Evolutionary conservation across 176 grass and related monocot genomes (phyloP).

Genomic region (Puya raimondii): DNA sequence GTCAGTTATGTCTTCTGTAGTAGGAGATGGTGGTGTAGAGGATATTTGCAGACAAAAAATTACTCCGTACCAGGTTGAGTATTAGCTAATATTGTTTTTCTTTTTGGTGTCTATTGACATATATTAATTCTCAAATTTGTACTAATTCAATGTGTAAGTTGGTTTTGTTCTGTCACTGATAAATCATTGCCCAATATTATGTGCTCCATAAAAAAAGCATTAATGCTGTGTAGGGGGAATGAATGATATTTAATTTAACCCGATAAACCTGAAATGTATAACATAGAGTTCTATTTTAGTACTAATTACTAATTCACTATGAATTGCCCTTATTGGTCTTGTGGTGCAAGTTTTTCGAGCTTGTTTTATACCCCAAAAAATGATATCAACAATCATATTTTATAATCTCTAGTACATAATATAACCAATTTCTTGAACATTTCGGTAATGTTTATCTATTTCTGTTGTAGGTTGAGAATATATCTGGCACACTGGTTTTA

Average conservation of each 20-base stretch:
- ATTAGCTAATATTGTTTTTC: slow-evolving; percentile 2
- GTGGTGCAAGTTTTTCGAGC: too few species aligned
- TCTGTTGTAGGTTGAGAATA: slow-evolving; percentile 59
- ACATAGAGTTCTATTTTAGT: too few species aligned
- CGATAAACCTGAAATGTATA: too few species aligned
- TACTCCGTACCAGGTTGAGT: slow-evolving; percentile 61
- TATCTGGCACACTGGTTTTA: slow-evolving; percentile 75
- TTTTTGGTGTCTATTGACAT: slow-evolving; percentile 2
- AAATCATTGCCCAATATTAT: too few species aligned
- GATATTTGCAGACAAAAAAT: slow-evolving; percentile 68
- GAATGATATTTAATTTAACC: too few species aligned
- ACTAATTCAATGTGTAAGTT: background rate
- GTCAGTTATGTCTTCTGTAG: slow-evolving; percentile 63
- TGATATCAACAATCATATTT: background rate
- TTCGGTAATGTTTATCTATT: background rate
- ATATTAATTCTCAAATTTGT: too few species aligned
- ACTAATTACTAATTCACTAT: too few species aligned
- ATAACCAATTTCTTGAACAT: background rate
- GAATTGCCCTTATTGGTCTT: too few species aligned
- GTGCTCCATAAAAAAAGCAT: too few species aligned
- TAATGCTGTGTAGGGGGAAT: too few species aligned
- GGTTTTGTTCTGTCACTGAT: slow-evolving; percentile 1
- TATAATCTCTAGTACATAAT: background rate
- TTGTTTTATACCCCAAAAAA: too few species aligned
- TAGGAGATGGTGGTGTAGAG: slow-evolving; percentile 69